These are phyloP conservation scores for Aspergillus candidus DNA, from an alignment of 2,329 filamentous ascomycete genomes.

Conservation along the genomic window DNA sequence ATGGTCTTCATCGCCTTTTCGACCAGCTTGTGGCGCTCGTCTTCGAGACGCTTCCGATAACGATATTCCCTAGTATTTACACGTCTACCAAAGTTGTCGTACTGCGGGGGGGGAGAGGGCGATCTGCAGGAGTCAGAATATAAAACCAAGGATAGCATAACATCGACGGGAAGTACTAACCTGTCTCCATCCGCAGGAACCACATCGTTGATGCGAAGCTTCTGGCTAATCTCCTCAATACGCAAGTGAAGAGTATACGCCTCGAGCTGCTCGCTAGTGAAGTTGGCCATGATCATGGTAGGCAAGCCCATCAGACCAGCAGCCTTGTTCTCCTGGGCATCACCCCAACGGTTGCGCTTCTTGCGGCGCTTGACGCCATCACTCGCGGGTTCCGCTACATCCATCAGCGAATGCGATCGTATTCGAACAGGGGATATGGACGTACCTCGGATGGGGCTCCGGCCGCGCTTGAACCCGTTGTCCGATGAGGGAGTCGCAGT, in stretches of 20 bases:
- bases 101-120: slow-evolving; percentile 90
- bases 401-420: too few relatives aligned
- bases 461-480: slow-evolving; percentile 69
- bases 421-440: slow-evolving; percentile 13
- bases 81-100: slow-evolving; percentile 98
- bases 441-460: slow-evolving; percentile 78
- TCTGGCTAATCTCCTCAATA: slow-evolving; percentile 99
- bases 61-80: slow-evolving; percentile 98
- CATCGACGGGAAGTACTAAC: too few relatives aligned
- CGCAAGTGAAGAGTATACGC: slow-evolving; percentile 93
- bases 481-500: slow-evolving; percentile 44
- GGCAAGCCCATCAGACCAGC: slow-evolving; percentile 95
- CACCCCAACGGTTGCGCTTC: slow-evolving; percentile 98
- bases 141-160: too few relatives aligned
- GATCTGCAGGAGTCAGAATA: slow-evolving; percentile 61
- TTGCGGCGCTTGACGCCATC: slow-evolving; percentile 86
- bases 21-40: slow-evolving; percentile 96
- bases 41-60: slow-evolving; percentile 95
- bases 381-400: slow-evolving; percentile 43
- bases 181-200: slow-evolving; percentile 93
- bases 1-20: slow-evolving; percentile 99
- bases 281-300: slow-evolving; percentile 92
- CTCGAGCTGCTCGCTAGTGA: slow-evolving; percentile 97
- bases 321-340: slow-evolving; percentile 96
- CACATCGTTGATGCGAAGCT: slow-evolving; percentile 97